Conservation (phyloP, 805 yeast species). For the Yarrowia sp. region DNA sequence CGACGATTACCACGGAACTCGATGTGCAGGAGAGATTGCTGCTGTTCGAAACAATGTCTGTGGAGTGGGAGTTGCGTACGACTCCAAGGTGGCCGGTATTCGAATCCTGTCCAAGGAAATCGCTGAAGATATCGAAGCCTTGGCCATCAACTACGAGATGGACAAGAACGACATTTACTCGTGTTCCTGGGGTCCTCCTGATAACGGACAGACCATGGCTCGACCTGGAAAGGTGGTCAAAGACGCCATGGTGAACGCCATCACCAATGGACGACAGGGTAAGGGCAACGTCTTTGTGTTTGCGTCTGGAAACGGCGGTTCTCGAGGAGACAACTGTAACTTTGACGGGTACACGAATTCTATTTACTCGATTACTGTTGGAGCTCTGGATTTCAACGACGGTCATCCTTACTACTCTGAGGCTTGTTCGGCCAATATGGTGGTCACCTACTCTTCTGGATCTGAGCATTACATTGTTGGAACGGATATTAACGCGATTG, state of each 20-base stretch:
- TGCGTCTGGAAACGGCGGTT: constrained; percentile 95
- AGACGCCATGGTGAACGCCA: constrained; percentile 84
- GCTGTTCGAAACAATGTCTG: constrained; percentile 81
- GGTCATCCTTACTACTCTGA: constrained; percentile 89
- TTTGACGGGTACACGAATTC: constrained; percentile 97
- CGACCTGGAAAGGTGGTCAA: constrained; percentile 81
- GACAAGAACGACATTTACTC: constrained; percentile 92
- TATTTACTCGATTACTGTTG: constrained; percentile 91
- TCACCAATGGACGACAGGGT: constrained; percentile 77
- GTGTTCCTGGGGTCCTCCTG: constrained; percentile 99
- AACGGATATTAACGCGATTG: constrained; percentile 67
- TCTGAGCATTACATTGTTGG: constrained; percentile 89
- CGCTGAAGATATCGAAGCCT: constrained; percentile 88
- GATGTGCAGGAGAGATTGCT: constrained; percentile 98
- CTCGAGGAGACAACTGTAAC: constrained; percentile 85
- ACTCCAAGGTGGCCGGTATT: constrained; percentile 85
- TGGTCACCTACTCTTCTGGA: constrained; percentile 91
- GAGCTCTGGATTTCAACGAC: constrained; percentile 89
- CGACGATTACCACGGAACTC: constrained; percentile 93
- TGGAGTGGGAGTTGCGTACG: constrained; percentile 97
- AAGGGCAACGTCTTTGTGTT: constrained; percentile 92
- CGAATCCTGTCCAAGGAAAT: constrained; percentile 84
- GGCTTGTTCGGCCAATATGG: constrained; percentile 93
- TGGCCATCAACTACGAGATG: constrained; percentile 78
- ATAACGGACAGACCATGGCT: constrained; percentile 85